Conservation (phyloP, 1,284 basidiomycete species). For the Tausonia pullulans region DNA sequence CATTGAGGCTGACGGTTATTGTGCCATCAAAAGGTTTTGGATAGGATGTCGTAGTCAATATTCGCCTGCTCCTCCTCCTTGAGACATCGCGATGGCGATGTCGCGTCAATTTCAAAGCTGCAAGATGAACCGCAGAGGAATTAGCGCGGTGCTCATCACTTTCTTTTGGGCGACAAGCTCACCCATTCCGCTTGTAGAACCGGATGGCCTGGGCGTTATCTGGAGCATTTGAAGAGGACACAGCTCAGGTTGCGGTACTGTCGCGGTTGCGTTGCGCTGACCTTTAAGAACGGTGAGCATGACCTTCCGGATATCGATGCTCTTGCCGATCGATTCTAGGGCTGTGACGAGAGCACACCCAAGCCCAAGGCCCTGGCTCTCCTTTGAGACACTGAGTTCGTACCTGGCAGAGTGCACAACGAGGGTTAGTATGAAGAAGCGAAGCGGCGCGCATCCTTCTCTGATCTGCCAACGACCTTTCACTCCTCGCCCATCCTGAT, state of each 20-base stretch:
- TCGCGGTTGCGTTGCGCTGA: not conserved
- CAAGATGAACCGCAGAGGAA: not conserved
- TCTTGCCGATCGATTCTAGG: constrained; percentile 17
- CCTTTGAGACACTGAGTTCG: constrained; percentile 19
- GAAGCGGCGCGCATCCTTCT: too few relatives aligned
- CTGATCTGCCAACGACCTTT: too few relatives aligned
- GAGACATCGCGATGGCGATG: constrained; percentile 8
- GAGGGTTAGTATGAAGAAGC: not conserved
- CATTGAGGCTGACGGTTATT: too few relatives aligned
- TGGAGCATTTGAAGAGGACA: not conserved
- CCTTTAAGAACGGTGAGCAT: constrained; percentile 21
- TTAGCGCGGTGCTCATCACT: not conserved
- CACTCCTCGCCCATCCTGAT: not conserved
- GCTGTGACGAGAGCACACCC: constrained; percentile 16
- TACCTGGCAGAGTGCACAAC: constrained; percentile 14
- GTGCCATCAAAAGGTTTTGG: constrained; percentile 6
- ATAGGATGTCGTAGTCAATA: constrained; percentile 18
- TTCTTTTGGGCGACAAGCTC: not conserved
- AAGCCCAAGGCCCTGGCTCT: constrained; percentile 15
- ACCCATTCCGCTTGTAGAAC: constrained; percentile 16
- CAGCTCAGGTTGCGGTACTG: not conserved
- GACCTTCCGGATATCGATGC: constrained; percentile 21
- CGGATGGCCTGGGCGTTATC: constrained; percentile 10
- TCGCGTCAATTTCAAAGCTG: constrained; percentile 17
- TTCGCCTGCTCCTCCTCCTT: constrained; percentile 1